Percentiles rank a stretch among this genome's conserved stretches.
Evolutionary conservation across 23 red algal species (phyloP).

Genomic region (Gracilaria gracilis): DNA sequence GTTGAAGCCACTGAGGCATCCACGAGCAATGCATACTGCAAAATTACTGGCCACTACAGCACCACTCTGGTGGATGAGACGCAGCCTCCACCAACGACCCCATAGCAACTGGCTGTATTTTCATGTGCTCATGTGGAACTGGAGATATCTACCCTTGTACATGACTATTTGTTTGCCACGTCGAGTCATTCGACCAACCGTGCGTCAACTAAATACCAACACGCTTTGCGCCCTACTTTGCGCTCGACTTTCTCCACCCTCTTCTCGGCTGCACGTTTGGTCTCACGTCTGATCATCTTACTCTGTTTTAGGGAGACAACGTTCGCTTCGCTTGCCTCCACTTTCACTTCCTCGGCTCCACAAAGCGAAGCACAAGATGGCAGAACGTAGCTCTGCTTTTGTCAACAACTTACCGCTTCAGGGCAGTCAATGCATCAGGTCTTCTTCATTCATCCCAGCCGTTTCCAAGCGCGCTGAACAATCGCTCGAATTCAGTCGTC

Average conservation of each 20-base stretch:
- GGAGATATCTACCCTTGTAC: no score
- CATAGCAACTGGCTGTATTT: no score
- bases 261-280: no score
- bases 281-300: no score
- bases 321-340: neutral
- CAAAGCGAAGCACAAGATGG: neutral
- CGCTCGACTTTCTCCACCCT: no score
- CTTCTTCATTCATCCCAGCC: neutral
- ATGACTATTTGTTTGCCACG: neutral
- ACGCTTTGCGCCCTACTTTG: neutral
- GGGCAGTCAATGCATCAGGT: neutral
- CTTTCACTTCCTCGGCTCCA: neutral
- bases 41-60: neutral
- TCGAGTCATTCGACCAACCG: neutral
- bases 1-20: neutral
- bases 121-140: no score
- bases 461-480: neutral
- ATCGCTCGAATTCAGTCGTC: neutral
- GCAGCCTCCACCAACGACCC: neutral
- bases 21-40: neutral
- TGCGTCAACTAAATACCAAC: neutral
- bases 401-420: neutral
- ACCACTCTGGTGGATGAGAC: no score
- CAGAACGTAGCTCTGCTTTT: neutral
- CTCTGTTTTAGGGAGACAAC: neutral